Conservation (phyloP, 371 early-diverging fungal species). For the Mucor saturninus region DNA sequence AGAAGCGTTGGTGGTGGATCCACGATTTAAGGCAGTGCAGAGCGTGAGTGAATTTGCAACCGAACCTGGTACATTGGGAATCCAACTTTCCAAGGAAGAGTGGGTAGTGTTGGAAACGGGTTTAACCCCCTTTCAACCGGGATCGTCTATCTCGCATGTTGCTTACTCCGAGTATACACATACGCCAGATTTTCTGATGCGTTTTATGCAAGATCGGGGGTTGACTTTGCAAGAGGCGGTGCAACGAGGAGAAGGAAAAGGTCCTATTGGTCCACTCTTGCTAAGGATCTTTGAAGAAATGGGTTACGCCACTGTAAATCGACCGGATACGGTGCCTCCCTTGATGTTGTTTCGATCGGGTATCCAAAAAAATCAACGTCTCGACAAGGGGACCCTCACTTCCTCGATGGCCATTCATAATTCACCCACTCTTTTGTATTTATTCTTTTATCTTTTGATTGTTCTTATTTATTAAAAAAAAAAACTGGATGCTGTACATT, state of each 20-base stretch:
- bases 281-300: conserved; percentile 37
- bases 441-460: too few relatives aligned
- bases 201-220: conserved; percentile 43
- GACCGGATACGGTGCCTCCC: conserved; percentile 13
- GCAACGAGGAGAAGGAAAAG: conserved; percentile 13
- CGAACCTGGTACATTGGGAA: conserved; percentile 10
- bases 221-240: conserved; percentile 27
- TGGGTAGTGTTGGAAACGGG: conserved; percentile 37
- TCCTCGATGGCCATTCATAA: too few relatives aligned
- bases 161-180: conserved; percentile 41
- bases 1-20: conserved; percentile 10
- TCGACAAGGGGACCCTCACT: too few relatives aligned
- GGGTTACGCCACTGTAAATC: conserved; percentile 32
- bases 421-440: too few relatives aligned
- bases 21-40: conserved; percentile 18
- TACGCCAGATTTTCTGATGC: conserved; percentile 63
- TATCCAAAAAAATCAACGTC: too few relatives aligned
- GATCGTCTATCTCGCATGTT: conserved; percentile 60
- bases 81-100: conserved; percentile 11
- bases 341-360: too few relatives aligned
- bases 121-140: conserved; percentile 39
- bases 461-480: too few relatives aligned
- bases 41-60: conserved; percentile 20
- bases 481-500: too few relatives aligned
- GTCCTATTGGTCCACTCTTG: conserved; percentile 45